phyloP scores from a whole-genome alignment of 139 green algal species.

The Ostreobium quekettii region DNA sequence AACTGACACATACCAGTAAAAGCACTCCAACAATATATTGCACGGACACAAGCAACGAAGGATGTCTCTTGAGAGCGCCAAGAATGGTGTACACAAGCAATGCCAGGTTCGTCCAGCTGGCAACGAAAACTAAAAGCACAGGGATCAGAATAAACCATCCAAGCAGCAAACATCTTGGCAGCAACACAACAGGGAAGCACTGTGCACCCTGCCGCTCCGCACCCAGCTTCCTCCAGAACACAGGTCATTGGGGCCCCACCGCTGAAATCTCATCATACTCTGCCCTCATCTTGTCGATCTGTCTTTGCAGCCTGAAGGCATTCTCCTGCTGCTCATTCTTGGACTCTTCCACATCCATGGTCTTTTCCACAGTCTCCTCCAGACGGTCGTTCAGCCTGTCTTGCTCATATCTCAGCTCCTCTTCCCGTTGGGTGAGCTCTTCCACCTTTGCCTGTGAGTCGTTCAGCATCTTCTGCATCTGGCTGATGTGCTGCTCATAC shows the following conservation, averaged over 20 bases:
- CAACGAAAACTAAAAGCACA: no score
- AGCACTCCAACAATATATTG: no score
- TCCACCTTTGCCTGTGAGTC: constrained; percentile 43
- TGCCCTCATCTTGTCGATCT: constrained; percentile 15
- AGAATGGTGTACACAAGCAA: no score
- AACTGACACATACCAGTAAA: no score
- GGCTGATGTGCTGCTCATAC: constrained; percentile 73
- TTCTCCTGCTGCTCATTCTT: constrained; percentile 33
- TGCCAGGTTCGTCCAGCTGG: no score
- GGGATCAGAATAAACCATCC: no score
- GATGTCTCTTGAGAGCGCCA: no score
- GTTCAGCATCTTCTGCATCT: constrained; percentile 74
- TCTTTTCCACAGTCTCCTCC: constrained; percentile 25
- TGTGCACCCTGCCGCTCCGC: no score
- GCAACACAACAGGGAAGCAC: no score
- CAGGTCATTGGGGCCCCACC: neutral
- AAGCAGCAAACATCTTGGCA: no score
- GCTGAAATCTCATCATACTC: neutral
- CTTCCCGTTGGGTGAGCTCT: constrained; percentile 15
- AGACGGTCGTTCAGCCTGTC: constrained; percentile 24
- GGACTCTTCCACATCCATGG: constrained; percentile 43
- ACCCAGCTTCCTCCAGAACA: no score
- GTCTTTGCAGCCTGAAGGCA: constrained; percentile 16
- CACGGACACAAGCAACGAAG: no score
- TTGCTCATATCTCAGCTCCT: neutral